Conservation (phyloP, 345 rosid genomes). For the Sapria himalayana region DNA sequence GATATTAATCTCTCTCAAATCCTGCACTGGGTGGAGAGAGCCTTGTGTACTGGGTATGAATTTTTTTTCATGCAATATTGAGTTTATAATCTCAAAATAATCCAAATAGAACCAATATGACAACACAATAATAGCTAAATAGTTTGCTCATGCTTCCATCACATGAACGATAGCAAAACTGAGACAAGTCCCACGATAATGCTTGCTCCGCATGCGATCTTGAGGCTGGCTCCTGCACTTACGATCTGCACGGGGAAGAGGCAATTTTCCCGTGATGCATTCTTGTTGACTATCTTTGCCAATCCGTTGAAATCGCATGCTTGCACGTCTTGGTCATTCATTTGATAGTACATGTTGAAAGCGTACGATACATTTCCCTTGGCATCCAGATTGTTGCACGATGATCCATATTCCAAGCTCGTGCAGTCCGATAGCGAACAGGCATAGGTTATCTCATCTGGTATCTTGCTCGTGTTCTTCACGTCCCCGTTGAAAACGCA, state of each 20-base stretch:
- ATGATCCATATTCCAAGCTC: constrained; percentile 12
- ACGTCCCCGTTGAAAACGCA: constrained; percentile 22
- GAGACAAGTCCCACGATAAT: constrained; percentile 2
- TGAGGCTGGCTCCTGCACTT: constrained; percentile 15
- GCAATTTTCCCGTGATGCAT: constrained; percentile 25
- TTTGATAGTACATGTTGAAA: constrained; percentile 54
- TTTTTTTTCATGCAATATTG: no score
- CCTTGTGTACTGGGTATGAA: no score
- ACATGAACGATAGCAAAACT: constrained; percentile 5
- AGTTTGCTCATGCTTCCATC: no score
- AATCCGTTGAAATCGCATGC: constrained; percentile 52
- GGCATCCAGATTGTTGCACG: constrained; percentile 21
- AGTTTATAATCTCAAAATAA: no score
- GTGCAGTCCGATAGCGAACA: constrained; percentile 48
- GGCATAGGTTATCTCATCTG: constrained; percentile 20
- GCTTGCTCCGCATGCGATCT: not conserved
- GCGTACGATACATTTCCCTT: constrained; percentile 34
- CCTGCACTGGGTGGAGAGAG: no score
- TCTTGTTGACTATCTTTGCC: constrained; percentile 19
- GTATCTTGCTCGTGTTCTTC: not conserved
- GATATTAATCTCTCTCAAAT: no score
- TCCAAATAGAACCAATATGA: no score
- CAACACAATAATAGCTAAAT: no score
- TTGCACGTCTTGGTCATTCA: constrained; percentile 26
- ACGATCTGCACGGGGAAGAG: constrained; percentile 40